phyloP scores from a whole-genome alignment of 1,284 basidiomycete species.

The Wallemia mellicola region DNA sequence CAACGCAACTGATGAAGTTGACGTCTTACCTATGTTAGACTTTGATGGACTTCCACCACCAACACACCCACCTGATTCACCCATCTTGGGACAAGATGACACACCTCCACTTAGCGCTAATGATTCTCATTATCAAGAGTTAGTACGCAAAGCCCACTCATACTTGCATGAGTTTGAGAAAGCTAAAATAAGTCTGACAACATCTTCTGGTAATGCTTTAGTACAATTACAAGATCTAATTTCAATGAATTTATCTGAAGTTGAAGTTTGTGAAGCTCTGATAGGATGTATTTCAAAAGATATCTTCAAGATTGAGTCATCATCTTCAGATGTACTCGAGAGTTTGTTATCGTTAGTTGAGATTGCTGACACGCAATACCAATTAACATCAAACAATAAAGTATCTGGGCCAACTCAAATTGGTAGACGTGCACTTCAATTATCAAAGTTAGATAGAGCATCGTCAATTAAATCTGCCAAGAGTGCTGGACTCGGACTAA shows the following conservation, averaged over 20 bases:
- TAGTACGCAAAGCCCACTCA: conserved; percentile 12
- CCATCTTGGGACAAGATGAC: background rate
- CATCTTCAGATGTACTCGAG: conserved; percentile 5
- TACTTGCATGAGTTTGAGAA: conserved; percentile 11
- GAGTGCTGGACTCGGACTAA: background rate
- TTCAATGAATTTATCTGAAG: background rate
- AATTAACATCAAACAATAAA: background rate
- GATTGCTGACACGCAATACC: background rate
- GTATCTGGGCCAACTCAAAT: background rate
- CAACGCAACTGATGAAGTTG: background rate
- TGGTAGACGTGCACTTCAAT: background rate
- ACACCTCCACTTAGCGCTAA: background rate
- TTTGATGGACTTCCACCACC: background rate
- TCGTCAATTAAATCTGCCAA: background rate
- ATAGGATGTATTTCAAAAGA: conserved; percentile 1
- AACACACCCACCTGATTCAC: background rate
- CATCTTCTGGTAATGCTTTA: conserved; percentile 5
- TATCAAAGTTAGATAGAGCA: background rate
- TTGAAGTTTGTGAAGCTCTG: background rate
- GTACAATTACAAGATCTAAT: conserved; percentile 1
- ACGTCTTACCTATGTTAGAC: background rate
- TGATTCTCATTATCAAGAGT: conserved; percentile 10
- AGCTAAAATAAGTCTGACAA: conserved; percentile 6
- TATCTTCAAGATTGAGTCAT: conserved; percentile 1
- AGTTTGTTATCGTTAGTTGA: conserved; percentile 8